Conservation (phyloP, 139 green algal genomes). For the Chlamydomonas incerta region DNA sequence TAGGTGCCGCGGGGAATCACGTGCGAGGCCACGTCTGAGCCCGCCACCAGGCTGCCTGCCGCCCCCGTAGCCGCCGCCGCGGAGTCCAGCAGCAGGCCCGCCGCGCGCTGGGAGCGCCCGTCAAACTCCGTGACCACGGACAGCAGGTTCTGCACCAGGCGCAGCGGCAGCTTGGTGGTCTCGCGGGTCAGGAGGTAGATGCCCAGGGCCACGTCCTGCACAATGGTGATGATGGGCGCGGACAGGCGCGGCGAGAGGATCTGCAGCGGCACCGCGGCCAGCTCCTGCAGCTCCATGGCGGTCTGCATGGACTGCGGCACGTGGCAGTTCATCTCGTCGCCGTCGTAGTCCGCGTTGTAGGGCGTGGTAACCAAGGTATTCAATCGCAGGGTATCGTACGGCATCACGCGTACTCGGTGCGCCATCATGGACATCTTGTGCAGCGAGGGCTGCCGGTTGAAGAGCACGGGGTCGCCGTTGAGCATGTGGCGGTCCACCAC, state of each 20-base stretch:
- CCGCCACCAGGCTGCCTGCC: too few relatives aligned
- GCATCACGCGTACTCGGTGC: constrained; percentile 86
- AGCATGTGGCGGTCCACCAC: constrained; percentile 92
- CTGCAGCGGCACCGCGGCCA: constrained; percentile 98
- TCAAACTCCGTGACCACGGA: too few relatives aligned
- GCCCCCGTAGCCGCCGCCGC: too few relatives aligned
- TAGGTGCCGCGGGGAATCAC: constrained; percentile 98
- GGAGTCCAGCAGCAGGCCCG: too few relatives aligned
- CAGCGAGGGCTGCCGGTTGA: constrained; percentile 99
- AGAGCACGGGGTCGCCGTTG: constrained; percentile 97
- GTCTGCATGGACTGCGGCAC: constrained; percentile 93
- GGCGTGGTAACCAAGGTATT: constrained; percentile 91
- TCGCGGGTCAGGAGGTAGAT: too few relatives aligned
- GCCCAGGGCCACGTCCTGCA: constrained; percentile 96
- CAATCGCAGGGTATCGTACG: constrained; percentile 86
- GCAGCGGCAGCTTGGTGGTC: too few relatives aligned
- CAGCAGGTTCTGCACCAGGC: too few relatives aligned
- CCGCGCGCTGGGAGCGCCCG: too few relatives aligned
- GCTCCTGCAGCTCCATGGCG: constrained; percentile 92
- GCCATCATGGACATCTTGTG: constrained; percentile 99
- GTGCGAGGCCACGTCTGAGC: too few relatives aligned
- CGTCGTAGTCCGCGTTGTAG: constrained; percentile 99
- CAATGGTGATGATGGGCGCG: constrained; percentile 98
- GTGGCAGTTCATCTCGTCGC: constrained; percentile 99
- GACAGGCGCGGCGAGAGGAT: constrained; percentile 98